These are phyloP conservation scores for Mikania micrantha DNA, from an alignment of 129 eudicot genomes.

Conservation along the genomic window DNA sequence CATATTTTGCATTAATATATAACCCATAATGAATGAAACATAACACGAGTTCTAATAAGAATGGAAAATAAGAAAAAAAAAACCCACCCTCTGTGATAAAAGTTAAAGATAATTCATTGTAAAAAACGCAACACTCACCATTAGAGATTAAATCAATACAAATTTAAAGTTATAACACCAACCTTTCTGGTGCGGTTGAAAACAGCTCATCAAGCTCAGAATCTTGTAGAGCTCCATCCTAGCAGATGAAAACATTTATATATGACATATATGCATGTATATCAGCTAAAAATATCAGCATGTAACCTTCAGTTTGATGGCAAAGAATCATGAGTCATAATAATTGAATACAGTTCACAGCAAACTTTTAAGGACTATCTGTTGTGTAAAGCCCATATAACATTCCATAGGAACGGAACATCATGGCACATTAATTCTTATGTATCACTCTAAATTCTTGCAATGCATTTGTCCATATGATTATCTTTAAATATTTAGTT, in stretches of 20 bases:
- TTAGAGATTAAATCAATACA: constrained; percentile 1
- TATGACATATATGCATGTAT: constrained; percentile 11
- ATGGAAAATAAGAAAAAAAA: not conserved
- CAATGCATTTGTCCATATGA: too few species aligned
- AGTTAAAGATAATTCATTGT: not conserved
- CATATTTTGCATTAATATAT: constrained; percentile 4
- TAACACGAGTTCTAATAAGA: not conserved
- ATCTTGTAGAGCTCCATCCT: constrained; percentile 74
- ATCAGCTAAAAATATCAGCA: constrained; percentile 15
- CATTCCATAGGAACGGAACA: too few species aligned
- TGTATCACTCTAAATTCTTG: too few species aligned
- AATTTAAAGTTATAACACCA: constrained; percentile 10
- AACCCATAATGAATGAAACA: not conserved
- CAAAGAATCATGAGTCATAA: not conserved
- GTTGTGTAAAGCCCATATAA: too few species aligned
- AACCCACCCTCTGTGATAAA: not conserved
- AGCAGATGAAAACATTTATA: constrained; percentile 13
- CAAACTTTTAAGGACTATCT: not conserved
- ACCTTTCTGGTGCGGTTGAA: constrained; percentile 98
- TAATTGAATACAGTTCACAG: not conserved
- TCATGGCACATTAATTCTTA: too few species aligned
- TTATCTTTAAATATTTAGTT: too few species aligned
- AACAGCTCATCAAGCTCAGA: constrained; percentile 81
- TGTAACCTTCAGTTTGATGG: not conserved
- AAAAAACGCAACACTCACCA: not conserved